Evolutionary conservation across 2,329 filamentous ascomycete species (phyloP).

Genomic region (Calonectria leucothoes): DNA sequence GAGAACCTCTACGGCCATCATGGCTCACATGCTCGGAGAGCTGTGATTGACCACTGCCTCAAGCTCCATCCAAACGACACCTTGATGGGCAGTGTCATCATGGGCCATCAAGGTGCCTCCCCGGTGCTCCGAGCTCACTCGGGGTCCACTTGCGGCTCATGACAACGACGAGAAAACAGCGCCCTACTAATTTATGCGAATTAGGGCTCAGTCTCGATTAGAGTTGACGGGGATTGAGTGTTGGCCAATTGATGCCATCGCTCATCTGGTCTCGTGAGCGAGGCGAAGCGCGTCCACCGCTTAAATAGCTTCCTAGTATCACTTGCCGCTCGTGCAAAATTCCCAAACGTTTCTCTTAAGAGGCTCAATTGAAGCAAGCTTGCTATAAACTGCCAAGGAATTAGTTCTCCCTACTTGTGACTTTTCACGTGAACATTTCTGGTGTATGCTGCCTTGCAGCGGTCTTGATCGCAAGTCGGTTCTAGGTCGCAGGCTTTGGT

Average conservation of each 20-base stretch:
- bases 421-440: not conserved
- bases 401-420: not conserved
- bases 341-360: not conserved
- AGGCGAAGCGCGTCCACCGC: not conserved
- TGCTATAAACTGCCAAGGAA: not conserved
- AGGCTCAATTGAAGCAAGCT: not conserved
- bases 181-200: not conserved
- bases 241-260: not conserved
- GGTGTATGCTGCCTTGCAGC: not conserved
- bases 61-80: conserved; percentile 5
- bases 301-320: not conserved
- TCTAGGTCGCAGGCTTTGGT: not conserved
- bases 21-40: not conserved
- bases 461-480: not conserved
- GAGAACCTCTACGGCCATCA: conserved; percentile 22
- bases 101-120: conserved; percentile 21
- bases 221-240: not conserved
- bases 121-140: not conserved
- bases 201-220: not conserved
- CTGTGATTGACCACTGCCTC: not conserved
- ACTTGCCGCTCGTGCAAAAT: not conserved
- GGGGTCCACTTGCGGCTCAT: conserved; percentile 15
- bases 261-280: not conserved
- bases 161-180: not conserved
- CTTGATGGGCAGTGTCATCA: conserved; percentile 22